Conservation (phyloP, 108 stramenopile genomes). For the Fragilaria radians region DNA sequence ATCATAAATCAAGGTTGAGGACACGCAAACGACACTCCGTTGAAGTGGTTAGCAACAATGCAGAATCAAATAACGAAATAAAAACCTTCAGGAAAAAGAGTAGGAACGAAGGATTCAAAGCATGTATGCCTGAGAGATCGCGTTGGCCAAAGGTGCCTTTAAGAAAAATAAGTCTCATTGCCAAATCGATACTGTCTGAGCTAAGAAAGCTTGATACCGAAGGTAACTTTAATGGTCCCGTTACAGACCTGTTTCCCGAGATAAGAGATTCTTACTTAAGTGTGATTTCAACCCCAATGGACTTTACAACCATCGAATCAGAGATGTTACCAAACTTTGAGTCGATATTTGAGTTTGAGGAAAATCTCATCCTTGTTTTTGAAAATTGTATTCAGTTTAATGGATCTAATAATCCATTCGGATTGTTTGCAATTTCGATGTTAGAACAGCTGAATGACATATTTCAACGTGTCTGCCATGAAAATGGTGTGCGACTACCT, state of each 20-base stretch:
- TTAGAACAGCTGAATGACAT: neutral
- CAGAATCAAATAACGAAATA: neutral
- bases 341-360: constrained; percentile 52
- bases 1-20: neutral
- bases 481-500: neutral
- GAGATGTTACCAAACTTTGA: constrained; percentile 45
- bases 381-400: constrained; percentile 68
- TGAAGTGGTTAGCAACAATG: neutral
- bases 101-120: neutral
- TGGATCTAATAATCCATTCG: constrained; percentile 23
- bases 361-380: constrained; percentile 61
- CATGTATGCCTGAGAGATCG: constrained; percentile 7
- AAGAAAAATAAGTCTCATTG: constrained; percentile 22
- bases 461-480: neutral
- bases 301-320: constrained; percentile 72
- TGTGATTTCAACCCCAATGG: constrained; percentile 54
- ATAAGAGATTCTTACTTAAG: constrained; percentile 40
- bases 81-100: too few species aligned
- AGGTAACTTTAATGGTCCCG: constrained; percentile 42
- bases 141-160: constrained; percentile 32
- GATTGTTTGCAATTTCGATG: constrained; percentile 18
- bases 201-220: neutral
- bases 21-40: constrained; percentile 11
- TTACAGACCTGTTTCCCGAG: constrained; percentile 51
- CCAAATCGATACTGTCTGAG: constrained; percentile 12